Percentiles rank a stretch among this genome's conserved stretches.
phyloP scores from a whole-genome alignment of 257 asterid species.

The Capsicum pubescens region DNA sequence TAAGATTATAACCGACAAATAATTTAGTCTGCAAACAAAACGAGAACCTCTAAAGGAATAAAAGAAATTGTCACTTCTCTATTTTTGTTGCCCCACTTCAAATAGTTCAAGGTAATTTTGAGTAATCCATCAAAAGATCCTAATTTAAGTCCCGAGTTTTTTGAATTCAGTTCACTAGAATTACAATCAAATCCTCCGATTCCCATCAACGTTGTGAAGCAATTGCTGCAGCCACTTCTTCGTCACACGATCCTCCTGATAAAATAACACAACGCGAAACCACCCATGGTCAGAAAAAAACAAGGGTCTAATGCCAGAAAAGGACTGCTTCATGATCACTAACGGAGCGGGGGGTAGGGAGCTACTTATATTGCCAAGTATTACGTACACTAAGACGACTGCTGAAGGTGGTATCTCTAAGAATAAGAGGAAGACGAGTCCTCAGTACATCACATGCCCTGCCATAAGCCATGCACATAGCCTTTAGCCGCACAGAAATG shows the following conservation, averaged over 20 bases:
- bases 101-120: no score
- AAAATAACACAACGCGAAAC: neutral
- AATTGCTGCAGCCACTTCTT: slow-evolving; percentile 87
- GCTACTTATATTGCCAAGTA: slow-evolving; percentile 1
- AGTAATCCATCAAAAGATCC: neutral
- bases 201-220: slow-evolving; percentile 73
- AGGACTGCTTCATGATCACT: neutral
- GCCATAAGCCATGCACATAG: neutral
- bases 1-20: no score
- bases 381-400: slow-evolving; percentile 41
- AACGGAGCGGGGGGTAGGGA: neutral
- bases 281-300: neutral
- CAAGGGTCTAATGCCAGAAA: neutral
- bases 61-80: no score
- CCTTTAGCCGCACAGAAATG: slow-evolving; percentile 3
- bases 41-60: no score
- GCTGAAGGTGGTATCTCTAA: slow-evolving; percentile 46
- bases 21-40: no score
- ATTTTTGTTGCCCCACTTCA: no score
- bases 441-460: slow-evolving; percentile 40
- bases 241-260: slow-evolving; percentile 74
- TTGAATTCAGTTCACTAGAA: slow-evolving; percentile 43
- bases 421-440: slow-evolving; percentile 38
- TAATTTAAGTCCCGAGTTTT: neutral
- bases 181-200: slow-evolving; percentile 69